Evolutionary conservation across 1,284 basidiomycete species (phyloP).

Genomic region (Boletus holoroseus): DNA sequence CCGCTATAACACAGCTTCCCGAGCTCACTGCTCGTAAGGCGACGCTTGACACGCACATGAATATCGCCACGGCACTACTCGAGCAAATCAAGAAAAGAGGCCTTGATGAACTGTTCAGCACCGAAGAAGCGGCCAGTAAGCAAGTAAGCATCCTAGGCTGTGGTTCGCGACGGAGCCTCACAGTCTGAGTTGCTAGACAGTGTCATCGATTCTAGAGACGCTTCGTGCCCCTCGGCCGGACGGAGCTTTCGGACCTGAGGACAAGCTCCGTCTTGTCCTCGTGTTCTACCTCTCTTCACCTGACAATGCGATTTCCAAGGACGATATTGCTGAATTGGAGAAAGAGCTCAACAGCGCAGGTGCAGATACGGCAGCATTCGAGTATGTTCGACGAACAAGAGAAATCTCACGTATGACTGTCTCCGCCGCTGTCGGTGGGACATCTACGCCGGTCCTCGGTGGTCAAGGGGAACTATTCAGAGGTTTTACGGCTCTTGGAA

Average conservation of each 20-base stretch:
- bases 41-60: conserved; percentile 98
- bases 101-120: conserved; percentile 94
- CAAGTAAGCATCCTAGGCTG: conserved; percentile 45
- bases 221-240: conserved; percentile 65
- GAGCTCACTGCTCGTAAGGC: conserved; percentile 96
- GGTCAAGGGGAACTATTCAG: conserved; percentile 77
- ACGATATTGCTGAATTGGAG: conserved; percentile 85
- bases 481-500: conserved; percentile 90
- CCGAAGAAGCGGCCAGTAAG: conserved; percentile 86
- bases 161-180: conserved; percentile 7
- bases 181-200: conserved; percentile 45
- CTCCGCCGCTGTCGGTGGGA: conserved; percentile 55
- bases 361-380: conserved; percentile 79
- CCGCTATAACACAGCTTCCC: conserved; percentile 96
- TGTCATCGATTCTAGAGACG: conserved; percentile 76
- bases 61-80: conserved; percentile 93
- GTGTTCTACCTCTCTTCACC: conserved; percentile 90
- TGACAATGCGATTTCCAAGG: conserved; percentile 75
- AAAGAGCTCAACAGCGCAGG: conserved; percentile 78
- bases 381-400: conserved; percentile 88
- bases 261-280: conserved; percentile 91
- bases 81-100: conserved; percentile 96
- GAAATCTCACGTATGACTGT: conserved; percentile 91
- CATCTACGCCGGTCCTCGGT: conserved; percentile 73
- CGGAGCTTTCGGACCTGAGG: conserved; percentile 64